These are phyloP conservation scores for Gautieria morchelliformis DNA, from an alignment of 768 basidiomycete species.

Conservation along the genomic window DNA sequence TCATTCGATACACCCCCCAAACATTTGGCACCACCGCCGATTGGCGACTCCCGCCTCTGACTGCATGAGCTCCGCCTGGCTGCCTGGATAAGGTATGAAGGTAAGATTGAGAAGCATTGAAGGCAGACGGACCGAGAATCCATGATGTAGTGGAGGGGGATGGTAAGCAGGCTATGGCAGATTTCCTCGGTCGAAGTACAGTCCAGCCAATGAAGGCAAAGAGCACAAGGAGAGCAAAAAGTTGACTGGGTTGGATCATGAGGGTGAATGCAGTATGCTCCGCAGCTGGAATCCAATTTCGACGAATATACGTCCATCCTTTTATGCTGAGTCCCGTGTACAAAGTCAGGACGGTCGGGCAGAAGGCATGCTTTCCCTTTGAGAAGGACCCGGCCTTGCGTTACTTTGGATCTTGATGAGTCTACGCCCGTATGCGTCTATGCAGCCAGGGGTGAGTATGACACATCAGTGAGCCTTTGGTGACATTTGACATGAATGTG, in stretches of 20 bases:
- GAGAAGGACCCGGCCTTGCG: too few species aligned
- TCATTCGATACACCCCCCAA: not conserved
- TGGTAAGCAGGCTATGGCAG: not conserved
- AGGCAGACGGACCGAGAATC: not conserved
- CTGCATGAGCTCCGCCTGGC: not conserved
- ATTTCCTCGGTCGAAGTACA: not conserved
- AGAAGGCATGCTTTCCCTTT: too few species aligned
- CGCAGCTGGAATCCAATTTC: too few species aligned
- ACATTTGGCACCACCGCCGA: not conserved
- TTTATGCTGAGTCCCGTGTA: too few species aligned
- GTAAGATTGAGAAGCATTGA: not conserved
- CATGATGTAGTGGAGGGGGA: not conserved
- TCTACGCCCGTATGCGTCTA: too few species aligned
- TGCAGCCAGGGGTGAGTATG: too few species aligned
- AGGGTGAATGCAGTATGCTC: too few species aligned
- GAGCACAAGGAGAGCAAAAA: not conserved
- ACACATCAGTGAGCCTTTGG: too few species aligned
- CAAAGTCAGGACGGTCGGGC: too few species aligned
- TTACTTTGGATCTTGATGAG: too few species aligned
- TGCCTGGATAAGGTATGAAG: not conserved
- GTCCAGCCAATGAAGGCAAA: not conserved
- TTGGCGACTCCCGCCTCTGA: not conserved
- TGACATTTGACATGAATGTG: too few species aligned
- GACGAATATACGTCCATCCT: too few species aligned
- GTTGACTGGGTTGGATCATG: not conserved